Conservation (phyloP, 2,329 filamentous ascomycete species). For the Uncinocarpus reesii region DNA sequence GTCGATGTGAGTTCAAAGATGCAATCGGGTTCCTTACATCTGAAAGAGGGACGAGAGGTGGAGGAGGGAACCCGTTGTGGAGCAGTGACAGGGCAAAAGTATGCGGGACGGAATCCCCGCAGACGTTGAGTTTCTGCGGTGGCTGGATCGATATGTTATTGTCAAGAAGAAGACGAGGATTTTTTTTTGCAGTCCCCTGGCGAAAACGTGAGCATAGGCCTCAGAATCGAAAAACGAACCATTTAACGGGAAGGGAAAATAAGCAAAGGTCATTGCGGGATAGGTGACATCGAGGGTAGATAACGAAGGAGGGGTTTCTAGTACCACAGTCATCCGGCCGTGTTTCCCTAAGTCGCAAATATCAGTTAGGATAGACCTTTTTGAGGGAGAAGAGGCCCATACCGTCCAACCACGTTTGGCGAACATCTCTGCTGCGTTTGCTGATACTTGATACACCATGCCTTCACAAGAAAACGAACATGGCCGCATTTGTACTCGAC, state of each 20-base stretch:
- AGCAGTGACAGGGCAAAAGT: background rate
- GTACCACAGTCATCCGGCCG: conserved; percentile 21
- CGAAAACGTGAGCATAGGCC: background rate
- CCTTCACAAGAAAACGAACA: conserved; percentile 45
- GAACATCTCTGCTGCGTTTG: conserved; percentile 47
- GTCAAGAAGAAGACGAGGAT: background rate
- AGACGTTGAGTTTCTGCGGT: background rate
- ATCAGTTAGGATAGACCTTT: conserved; percentile 2
- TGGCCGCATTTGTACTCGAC: conserved; percentile 49
- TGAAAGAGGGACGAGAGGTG: background rate
- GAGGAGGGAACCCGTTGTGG: background rate
- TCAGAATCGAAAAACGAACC: background rate
- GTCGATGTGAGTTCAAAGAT: background rate
- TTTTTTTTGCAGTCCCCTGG: conserved; percentile 12
- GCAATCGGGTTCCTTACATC: background rate
- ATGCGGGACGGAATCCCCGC: background rate
- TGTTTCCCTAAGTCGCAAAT: conserved; percentile 16
- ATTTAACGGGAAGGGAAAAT: background rate
- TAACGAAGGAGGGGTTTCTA: background rate
- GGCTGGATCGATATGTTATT: background rate
- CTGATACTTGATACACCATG: conserved; percentile 43
- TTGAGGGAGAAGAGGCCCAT: conserved; percentile 11
- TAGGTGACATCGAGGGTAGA: background rate
- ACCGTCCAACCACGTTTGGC: conserved; percentile 46
- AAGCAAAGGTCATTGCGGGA: conserved; percentile 1